Evolutionary conservation across 257 asterid species (phyloP).

Genomic region (Rubia yunnanensis): DNA sequence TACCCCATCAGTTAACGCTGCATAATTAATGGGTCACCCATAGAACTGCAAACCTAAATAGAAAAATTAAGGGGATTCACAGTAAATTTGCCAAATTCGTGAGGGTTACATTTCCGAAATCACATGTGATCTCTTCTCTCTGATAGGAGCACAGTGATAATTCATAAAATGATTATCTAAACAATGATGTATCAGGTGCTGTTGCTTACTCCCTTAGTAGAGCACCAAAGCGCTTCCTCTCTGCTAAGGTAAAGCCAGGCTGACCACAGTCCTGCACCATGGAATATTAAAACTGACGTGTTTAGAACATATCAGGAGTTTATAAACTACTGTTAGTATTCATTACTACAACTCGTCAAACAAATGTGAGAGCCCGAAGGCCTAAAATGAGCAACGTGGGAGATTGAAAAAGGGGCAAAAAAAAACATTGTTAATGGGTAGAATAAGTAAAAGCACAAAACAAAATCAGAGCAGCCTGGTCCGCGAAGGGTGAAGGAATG

Average conservation of each 20-base stretch:
- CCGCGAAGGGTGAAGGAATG: neutral
- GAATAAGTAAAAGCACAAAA: neutral
- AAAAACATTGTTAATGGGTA: neutral
- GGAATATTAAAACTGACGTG: conserved; percentile 4
- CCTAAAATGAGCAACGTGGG: neutral
- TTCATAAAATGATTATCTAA: neutral
- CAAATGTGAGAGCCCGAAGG: neutral
- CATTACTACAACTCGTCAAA: neutral
- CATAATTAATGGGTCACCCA: neutral
- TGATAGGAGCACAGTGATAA: neutral
- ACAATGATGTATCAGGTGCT: neutral
- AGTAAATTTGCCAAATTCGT: neutral
- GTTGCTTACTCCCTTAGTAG: conserved; percentile 64
- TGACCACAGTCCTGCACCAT: conserved; percentile 84
- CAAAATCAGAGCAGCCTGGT: neutral
- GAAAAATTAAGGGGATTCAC: neutral
- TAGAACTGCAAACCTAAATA: neutral
- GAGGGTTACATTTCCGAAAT: neutral
- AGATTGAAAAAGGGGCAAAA: neutral
- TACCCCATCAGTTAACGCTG: neutral
- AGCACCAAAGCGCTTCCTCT: conserved; percentile 74
- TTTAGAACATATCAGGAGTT: neutral
- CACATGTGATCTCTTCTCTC: neutral
- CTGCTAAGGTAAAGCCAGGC: conserved; percentile 91
- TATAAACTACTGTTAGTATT: neutral